Evolutionary conservation across 176 grass and related monocot genomes (phyloP), one percentile per base, ranked within the genome.

Genomic region (Tillandsia fasciculata): DNA sequence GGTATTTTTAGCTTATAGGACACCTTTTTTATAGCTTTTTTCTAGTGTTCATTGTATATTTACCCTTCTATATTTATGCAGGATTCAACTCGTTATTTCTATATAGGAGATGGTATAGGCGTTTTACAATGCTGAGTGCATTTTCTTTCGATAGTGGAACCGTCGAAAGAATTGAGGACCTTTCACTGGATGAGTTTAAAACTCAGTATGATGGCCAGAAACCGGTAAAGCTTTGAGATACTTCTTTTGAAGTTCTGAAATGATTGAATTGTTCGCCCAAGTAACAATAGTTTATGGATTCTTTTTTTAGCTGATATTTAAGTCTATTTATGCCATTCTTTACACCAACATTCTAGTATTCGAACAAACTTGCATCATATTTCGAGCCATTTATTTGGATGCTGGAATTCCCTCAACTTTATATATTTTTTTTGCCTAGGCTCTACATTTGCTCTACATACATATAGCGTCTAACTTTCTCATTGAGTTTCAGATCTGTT

Each of bases 91-190:
- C 94, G 6, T 82, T 85, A 64, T 84, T 82, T 75, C 81, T 97
- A 51, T 97, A 92, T 66, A 90, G 81, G 75, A 90, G 94, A 83
- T 97, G 94, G 86, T 97, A 93, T 53, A 90, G 94, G 79, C 84
- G 86, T 69, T 85, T 87, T 88, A 93, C 94, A 47, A 81, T 52
- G 67, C 77, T 97, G 74, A 83, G 29, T 85, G 76, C 56, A 51
- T 97, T 90, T 79, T 80, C 79, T 53, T 90, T 87, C 64, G 94
- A 97, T 5, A 77, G 54, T 83, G 89, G 82, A 73, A 74, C 81
- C 10, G 66, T 97, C 8, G 87, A 97, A 83, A 90, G 84, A 73
- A 93, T 85, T 63, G 78, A 74, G 56, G 82, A 74, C 68, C 68
- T 97, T 90, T 72, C 64, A 12, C 70, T 90, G 79, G 82, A 97